phyloP scores from a whole-genome alignment of 2,329 filamentous ascomycete species.

The Alternaria ventricosa region DNA sequence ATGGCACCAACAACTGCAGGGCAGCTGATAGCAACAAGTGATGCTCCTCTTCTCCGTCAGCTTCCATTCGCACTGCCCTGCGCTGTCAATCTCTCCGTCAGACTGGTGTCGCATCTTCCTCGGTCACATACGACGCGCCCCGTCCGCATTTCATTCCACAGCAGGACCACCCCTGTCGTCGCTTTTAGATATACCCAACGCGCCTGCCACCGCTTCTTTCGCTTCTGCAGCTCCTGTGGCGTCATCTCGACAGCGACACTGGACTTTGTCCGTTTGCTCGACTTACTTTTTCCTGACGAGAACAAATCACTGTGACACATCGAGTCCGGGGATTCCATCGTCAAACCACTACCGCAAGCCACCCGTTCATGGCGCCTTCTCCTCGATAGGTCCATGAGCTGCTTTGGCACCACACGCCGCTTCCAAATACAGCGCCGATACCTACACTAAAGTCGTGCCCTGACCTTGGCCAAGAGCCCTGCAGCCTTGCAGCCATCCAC shows the following conservation, averaged over 20 bases:
- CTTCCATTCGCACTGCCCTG: neutral
- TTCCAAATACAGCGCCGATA: conserved; percentile 8
- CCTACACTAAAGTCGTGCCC: neutral
- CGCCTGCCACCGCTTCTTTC: neutral
- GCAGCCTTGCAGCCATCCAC: neutral
- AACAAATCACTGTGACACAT: conserved; percentile 13
- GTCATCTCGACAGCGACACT: neutral
- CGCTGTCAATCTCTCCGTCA: neutral
- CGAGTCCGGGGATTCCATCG: conserved; percentile 11
- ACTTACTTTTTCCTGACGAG: conserved; percentile 2
- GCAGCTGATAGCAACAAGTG: conserved; percentile 8
- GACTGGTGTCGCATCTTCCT: conserved; percentile 6
- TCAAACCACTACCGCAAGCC: conserved; percentile 20
- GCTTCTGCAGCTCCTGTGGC: neutral
- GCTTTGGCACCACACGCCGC: conserved; percentile 9
- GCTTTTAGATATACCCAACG: conserved; percentile 2
- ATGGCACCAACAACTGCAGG: conserved; percentile 10
- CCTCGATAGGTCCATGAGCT: conserved; percentile 15
- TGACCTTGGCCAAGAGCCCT: neutral
- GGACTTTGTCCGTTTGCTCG: conserved; percentile 9
- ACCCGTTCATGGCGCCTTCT: conserved; percentile 11
- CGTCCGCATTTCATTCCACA: conserved; percentile 15
- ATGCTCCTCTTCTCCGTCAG: neutral
- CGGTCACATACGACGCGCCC: conserved; percentile 12
- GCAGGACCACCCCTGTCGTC: conserved; percentile 11